Base-by-base conservation (phyloP, 306 rosid genomes). In the Corylus heterophylla region DNA sequence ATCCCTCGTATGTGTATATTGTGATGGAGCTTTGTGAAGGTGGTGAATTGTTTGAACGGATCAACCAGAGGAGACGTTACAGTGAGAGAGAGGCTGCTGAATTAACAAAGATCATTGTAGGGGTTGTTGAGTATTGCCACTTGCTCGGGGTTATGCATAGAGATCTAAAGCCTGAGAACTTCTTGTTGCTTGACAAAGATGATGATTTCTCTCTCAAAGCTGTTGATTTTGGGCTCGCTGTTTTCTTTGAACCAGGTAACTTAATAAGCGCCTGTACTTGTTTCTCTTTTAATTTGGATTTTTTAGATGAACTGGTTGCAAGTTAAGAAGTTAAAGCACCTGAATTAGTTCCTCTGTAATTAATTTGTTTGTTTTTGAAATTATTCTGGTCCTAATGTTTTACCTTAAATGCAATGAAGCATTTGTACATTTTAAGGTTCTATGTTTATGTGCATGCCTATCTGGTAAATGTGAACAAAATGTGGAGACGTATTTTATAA, bases 21-120 rank as follows among this genome's bases (percentile, higher is more conserved):
- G 98, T 93, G 78, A 93, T 93, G 98, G 98, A 93, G 86, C 98
- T 93, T 29, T 93, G 98, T 61, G 89, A 90, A 3, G 98, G 98
- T 0, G 98, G 98, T 12, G 98, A 93, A 89, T 79, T 93, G 81
- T 93, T 93, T 84, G 98, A 93, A 58, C 87, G 96, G 50, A 93
- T 93, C 80, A 93, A 91, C 86, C 98, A 91, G 76, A 82, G 98
- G 81, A 97, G 98, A 27, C 98, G 90, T 79, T 93, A 91, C 83
- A 91, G 88, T 12, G 98, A 93, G 86, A 89, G 97, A 54, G 91
- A 81, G 89, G 98, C 98, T 39, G 98, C 97, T 29, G 93, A 93
- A 62, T 82, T 93, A 90, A 93, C 97, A 77, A 92, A 72, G 84
- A 93, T 90, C 69, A 90, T 93, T 79, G 97, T 93, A 9, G 97